These are phyloP conservation scores for Metschnikowia bowlesiae DNA, from an alignment of 805 yeast species.

Conservation along the genomic window DNA sequence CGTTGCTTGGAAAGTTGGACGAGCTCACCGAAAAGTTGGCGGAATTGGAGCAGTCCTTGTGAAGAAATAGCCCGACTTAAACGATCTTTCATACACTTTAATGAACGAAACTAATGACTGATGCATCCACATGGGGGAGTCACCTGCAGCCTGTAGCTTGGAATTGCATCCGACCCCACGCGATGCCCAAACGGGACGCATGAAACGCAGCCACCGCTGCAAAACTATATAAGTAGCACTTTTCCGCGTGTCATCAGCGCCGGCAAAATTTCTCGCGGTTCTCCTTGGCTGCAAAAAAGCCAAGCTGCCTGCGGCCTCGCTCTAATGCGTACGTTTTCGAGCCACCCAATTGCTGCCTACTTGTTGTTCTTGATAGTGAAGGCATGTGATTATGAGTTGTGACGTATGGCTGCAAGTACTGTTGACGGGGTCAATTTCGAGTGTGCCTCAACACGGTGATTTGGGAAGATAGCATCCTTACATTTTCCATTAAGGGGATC, in stretches of 20 bases:
- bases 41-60: conserved; percentile 24
- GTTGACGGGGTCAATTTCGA: too few species aligned
- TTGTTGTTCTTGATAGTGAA: too few species aligned
- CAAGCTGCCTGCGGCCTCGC: too few species aligned
- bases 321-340: too few species aligned
- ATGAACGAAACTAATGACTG: background rate
- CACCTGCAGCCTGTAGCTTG: background rate
- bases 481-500: too few species aligned
- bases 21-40: conserved; percentile 40
- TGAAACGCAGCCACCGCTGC: background rate
- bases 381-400: too few species aligned
- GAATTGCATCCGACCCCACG: background rate
- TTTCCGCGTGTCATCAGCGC: too few species aligned
- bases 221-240: background rate
- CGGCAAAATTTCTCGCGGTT: background rate
- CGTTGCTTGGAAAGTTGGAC: conserved; percentile 49
- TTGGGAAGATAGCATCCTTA: too few species aligned
- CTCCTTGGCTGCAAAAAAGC: background rate
- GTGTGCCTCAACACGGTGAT: too few species aligned
- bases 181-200: background rate
- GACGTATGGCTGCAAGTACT: too few species aligned
- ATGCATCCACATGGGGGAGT: background rate
- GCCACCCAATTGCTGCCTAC: too few species aligned
- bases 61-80: background rate
- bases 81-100: background rate